Percentiles rank a stretch among this genome's conserved stretches.
Evolutionary conservation across 2,329 filamentous ascomycete genomes (phyloP).

Genomic region (Claviceps fusiformis): DNA sequence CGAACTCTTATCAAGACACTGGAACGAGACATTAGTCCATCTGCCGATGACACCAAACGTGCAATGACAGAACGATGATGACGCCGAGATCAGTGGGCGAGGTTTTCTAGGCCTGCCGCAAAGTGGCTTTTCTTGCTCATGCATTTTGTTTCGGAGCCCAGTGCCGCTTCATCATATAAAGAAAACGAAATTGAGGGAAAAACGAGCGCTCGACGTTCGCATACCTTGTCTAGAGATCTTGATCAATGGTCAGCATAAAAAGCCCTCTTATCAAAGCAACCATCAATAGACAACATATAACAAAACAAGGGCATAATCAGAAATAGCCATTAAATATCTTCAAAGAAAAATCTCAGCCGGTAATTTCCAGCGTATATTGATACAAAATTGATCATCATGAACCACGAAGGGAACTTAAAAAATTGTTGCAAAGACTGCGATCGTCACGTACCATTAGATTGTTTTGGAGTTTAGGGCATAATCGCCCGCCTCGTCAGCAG

Average conservation of each 20-base stretch:
- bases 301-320: slow-evolving; percentile 42
- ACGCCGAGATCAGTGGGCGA: slow-evolving; percentile 70
- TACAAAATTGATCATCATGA: slow-evolving; percentile 52
- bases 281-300: slow-evolving; percentile 2
- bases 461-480: neutral
- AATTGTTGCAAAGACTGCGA: neutral
- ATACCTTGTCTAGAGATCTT: slow-evolving; percentile 21
- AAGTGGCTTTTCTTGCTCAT: slow-evolving; percentile 77
- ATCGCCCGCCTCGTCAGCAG: neutral
- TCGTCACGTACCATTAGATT: neutral
- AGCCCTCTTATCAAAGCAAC: slow-evolving; percentile 2
- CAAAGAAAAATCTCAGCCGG: slow-evolving; percentile 69
- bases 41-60: neutral
- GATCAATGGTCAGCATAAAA: slow-evolving; percentile 18
- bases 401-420: slow-evolving; percentile 1
- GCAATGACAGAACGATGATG: slow-evolving; percentile 6
- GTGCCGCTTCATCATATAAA: slow-evolving; percentile 78
- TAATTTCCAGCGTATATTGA: slow-evolving; percentile 82
- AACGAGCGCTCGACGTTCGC: slow-evolving; percentile 8
- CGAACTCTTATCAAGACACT: neutral
- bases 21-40: neutral
- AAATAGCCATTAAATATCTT: slow-evolving; percentile 78
- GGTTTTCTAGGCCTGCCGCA: slow-evolving; percentile 99
- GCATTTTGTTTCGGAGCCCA: slow-evolving; percentile 76
- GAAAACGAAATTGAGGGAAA: slow-evolving; percentile 7